Conservation (phyloP, 2,329 filamentous ascomycete species). For the Diaporthe eres region DNA sequence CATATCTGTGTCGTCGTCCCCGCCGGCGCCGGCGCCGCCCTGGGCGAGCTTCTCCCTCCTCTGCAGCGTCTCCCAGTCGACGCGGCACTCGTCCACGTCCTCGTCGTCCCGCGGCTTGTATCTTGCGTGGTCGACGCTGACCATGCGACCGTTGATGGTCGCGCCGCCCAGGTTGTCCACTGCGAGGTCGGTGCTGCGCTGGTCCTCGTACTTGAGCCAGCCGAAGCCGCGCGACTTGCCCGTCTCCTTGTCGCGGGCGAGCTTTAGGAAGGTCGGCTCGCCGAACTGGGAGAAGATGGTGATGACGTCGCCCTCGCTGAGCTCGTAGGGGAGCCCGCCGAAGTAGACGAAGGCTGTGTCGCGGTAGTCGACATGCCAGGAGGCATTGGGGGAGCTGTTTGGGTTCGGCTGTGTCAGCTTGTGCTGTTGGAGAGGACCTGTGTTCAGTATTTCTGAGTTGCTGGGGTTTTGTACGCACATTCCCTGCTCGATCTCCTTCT, state of each 20-base stretch:
- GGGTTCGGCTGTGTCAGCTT: background rate
- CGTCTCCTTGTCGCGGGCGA: slow-evolving; percentile 94
- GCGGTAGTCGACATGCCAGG: slow-evolving; percentile 97
- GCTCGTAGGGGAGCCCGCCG: slow-evolving; percentile 90
- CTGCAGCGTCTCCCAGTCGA: slow-evolving; percentile 73
- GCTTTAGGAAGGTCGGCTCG: slow-evolving; percentile 92
- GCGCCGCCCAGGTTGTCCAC: slow-evolving; percentile 96
- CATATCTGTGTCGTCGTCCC: slow-evolving; percentile 59
- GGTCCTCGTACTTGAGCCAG: slow-evolving; percentile 98
- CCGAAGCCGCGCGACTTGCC: slow-evolving; percentile 96
- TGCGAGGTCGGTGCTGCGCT: slow-evolving; percentile 93
- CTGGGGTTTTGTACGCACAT: slow-evolving; percentile 67
- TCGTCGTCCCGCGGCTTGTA: slow-evolving; percentile 92
- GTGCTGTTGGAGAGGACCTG: background rate
- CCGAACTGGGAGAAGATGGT: slow-evolving; percentile 98
- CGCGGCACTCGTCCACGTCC: slow-evolving; percentile 70
- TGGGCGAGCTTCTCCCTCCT: slow-evolving; percentile 62
- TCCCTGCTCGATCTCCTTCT: slow-evolving; percentile 91
- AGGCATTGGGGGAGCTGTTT: slow-evolving; percentile 82
- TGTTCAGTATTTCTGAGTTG: background rate
- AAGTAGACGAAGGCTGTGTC: slow-evolving; percentile 97
- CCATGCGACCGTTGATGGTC: slow-evolving; percentile 81
- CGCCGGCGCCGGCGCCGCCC: slow-evolving; percentile 51
- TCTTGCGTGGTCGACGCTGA: slow-evolving; percentile 92
- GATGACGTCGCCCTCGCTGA: slow-evolving; percentile 95